phyloP scores from a whole-genome alignment of 371 early-diverging fungal species.

The Mortierella sp. region DNA sequence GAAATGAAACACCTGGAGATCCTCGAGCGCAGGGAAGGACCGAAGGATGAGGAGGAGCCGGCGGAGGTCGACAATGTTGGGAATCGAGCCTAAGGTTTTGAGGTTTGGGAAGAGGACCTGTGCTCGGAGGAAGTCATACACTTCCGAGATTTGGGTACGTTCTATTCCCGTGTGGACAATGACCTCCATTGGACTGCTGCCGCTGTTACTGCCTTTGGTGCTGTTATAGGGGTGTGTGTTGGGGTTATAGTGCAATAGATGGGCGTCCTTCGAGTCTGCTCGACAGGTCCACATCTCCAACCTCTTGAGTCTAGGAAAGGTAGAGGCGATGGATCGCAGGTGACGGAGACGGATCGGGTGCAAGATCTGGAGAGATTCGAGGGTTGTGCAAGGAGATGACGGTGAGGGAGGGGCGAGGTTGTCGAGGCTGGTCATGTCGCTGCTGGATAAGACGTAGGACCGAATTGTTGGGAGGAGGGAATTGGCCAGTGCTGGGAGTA shows the following conservation, averaged over 20 bases:
- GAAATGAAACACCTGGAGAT: background rate
- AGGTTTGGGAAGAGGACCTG: background rate
- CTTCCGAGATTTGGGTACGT: background rate
- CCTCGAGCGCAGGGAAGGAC: background rate
- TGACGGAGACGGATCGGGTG: background rate
- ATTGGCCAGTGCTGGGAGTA: background rate
- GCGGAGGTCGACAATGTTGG: background rate
- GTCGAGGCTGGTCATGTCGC: background rate
- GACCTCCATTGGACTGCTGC: background rate
- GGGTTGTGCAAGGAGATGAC: background rate
- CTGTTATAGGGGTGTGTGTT: background rate
- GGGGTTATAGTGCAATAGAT: background rate
- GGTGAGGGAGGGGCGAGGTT: background rate
- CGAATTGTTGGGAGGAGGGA: slow-evolving; percentile 3
- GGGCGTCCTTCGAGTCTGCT: background rate
- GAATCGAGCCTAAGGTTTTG: background rate
- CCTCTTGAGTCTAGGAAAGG: background rate
- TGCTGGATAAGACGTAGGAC: background rate
- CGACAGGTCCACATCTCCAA: background rate
- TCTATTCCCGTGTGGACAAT: background rate
- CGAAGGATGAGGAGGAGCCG: background rate
- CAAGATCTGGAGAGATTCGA: background rate
- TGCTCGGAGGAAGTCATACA: background rate
- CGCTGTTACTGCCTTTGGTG: background rate
- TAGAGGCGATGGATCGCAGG: background rate